Conservation (phyloP, 305 asterid species). For the Stenogyne calaminthoides region DNA sequence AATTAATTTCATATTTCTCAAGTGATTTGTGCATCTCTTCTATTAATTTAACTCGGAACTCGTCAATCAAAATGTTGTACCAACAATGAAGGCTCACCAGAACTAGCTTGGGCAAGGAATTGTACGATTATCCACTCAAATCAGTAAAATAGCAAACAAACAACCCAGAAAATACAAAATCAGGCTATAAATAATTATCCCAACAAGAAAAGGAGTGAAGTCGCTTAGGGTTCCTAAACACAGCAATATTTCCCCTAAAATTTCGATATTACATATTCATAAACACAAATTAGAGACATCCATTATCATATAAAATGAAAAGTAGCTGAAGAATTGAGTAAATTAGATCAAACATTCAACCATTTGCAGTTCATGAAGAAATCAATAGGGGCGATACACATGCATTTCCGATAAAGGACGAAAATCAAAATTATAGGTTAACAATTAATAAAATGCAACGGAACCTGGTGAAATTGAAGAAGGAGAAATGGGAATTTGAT, state of each 20-base stretch:
- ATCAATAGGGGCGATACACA: not conserved
- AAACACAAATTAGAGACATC: not conserved
- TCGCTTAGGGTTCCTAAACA: not conserved
- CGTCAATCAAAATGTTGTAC: not conserved
- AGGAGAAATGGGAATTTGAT: not conserved
- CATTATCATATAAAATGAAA: not conserved
- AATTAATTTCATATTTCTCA: not conserved
- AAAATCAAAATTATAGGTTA: not conserved
- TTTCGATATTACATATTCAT: not conserved
- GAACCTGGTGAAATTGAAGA: slow-evolving; percentile 23
- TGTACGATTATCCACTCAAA: not conserved
- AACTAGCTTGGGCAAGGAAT: not conserved
- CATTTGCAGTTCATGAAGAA: slow-evolving; percentile 10
- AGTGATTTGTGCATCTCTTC: not conserved
- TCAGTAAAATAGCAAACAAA: not conserved
- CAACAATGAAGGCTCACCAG: not conserved
- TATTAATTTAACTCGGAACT: not conserved
- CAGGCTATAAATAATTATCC: not conserved
- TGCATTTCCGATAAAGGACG: slow-evolving; percentile 18
- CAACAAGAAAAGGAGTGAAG: not conserved
- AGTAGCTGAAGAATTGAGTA: slow-evolving; percentile 1
- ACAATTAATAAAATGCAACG: not conserved
- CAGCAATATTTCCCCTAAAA: not conserved
- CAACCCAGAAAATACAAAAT: not conserved
- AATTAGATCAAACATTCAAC: not conserved